These are phyloP conservation scores for Craterostigma plantagineum DNA, from an alignment of 257 asterid genomes.

Conservation along the genomic window DNA sequence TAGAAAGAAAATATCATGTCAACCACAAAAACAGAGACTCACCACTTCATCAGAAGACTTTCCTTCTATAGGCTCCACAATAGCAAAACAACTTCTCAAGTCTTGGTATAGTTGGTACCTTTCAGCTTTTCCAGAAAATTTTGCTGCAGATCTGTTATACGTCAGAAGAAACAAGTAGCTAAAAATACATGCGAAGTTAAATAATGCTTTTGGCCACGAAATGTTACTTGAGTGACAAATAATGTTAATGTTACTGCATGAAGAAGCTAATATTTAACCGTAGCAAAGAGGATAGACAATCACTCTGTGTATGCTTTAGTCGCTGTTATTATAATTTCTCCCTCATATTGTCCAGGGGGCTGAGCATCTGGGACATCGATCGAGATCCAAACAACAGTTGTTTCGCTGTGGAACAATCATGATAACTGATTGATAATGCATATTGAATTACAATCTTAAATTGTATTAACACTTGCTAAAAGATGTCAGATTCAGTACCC, in stretches of 20 bases:
- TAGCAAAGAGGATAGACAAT: slow-evolving; percentile 16
- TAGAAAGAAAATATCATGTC: slow-evolving; percentile 1
- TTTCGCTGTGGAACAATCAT: slow-evolving; percentile 67
- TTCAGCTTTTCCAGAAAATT: slow-evolving; percentile 44
- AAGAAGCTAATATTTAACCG: no score
- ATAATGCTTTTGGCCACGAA: no score
- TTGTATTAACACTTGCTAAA: slow-evolving; percentile 1
- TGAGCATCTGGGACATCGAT: slow-evolving; percentile 71
- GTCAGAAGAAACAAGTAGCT: no score
- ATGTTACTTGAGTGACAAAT: no score
- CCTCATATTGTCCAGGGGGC: slow-evolving; percentile 93
- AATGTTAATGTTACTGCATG: no score
- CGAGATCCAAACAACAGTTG: slow-evolving; percentile 67
- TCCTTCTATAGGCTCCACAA: slow-evolving; percentile 69
- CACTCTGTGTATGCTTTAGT: slow-evolving; percentile 63
- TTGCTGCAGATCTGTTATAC: slow-evolving; percentile 41
- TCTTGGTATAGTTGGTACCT: slow-evolving; percentile 47
- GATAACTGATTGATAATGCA: no score
- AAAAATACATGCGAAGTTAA: no score
- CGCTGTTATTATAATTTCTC: slow-evolving; percentile 74
- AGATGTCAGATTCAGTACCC: slow-evolving; percentile 34
- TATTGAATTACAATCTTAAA: no score
- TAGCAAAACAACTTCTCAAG: slow-evolving; percentile 57
- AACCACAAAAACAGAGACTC: slow-evolving; percentile 18
- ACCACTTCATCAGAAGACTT: slow-evolving; percentile 66